A percentile compares a stretch with the other conserved stretches of the same genome.
Evolutionary conservation across 169 alveolate genomes (phyloP).

Genomic region (Besnoitia besnoiti): DNA sequence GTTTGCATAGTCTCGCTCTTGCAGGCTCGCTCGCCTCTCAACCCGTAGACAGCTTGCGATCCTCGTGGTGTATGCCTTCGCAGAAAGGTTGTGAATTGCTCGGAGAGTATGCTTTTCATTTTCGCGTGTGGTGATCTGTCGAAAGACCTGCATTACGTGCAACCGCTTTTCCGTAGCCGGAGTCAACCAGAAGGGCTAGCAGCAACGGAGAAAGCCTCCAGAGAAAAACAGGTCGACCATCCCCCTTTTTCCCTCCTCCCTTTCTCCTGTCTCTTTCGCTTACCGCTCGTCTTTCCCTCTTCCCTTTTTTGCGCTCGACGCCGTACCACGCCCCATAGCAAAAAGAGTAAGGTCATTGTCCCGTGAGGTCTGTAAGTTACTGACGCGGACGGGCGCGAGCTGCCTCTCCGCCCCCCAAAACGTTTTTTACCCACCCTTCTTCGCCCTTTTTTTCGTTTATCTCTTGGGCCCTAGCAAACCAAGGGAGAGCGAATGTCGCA

Average conservation of each 20-base stretch:
- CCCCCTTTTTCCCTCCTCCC: background rate
- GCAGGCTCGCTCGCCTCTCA: too few relatives aligned
- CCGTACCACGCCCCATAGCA: background rate
- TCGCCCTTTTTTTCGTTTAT: background rate
- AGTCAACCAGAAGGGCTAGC: too few relatives aligned
- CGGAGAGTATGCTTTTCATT: too few relatives aligned
- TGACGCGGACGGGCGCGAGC: background rate
- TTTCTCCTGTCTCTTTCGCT: constrained; percentile 3
- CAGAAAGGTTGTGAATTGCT: too few relatives aligned
- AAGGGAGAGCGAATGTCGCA: background rate
- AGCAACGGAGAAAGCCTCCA: background rate
- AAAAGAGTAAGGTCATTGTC: background rate
- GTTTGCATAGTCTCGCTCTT: too few relatives aligned
- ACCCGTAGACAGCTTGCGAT: too few relatives aligned
- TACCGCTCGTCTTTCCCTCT: background rate
- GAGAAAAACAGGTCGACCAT: background rate
- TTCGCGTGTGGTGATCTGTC: too few relatives aligned
- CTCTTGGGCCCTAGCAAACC: background rate
- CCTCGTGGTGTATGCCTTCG: too few relatives aligned
- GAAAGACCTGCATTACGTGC: too few relatives aligned
- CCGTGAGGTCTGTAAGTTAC: background rate
- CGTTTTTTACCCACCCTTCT: background rate
- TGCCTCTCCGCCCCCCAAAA: background rate
- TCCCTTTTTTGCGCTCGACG: background rate
- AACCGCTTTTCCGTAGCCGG: too few relatives aligned